Evolutionary conservation across 371 early-diverging fungal species (phyloP).

Genomic region (Sporodiniella umbellata): DNA sequence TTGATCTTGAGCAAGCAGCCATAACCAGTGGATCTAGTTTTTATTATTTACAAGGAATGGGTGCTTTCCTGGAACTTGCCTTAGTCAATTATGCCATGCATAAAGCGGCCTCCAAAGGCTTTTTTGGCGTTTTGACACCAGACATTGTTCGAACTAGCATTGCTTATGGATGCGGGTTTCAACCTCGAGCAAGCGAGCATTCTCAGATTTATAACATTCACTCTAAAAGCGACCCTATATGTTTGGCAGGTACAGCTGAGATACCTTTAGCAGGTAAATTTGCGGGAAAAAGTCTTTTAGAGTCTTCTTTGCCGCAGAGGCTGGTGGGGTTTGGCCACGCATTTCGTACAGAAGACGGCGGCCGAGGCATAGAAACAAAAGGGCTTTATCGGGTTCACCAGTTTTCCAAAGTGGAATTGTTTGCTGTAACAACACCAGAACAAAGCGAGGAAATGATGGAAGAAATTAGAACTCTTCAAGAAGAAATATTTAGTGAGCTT

Average conservation of each 20-base stretch:
- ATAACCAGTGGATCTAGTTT: conserved; percentile 82
- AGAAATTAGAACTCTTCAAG: conserved; percentile 74
- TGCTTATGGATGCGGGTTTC: conserved; percentile 89
- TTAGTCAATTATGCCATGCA: conserved; percentile 84
- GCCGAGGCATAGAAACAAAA: conserved; percentile 80
- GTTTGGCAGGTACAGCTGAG: conserved; percentile 89
- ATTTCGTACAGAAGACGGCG: conserved; percentile 89
- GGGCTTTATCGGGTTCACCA: conserved; percentile 94
- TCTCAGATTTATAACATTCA: conserved; percentile 83
- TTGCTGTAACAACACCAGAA: conserved; percentile 68
- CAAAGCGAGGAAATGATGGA: conserved; percentile 69
- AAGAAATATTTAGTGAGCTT: conserved; percentile 71
- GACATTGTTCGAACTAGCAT: conserved; percentile 82
- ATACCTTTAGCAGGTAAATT: conserved; percentile 88
- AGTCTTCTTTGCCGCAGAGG: conserved; percentile 60
- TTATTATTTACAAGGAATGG: conserved; percentile 82
- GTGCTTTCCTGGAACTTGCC: conserved; percentile 85
- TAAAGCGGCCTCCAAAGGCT: conserved; percentile 69
- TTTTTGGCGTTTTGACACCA: conserved; percentile 79
- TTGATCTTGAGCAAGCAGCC: conserved; percentile 84
- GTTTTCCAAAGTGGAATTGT: conserved; percentile 92
- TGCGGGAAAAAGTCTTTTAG: conserved; percentile 55
- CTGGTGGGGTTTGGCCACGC: conserved; percentile 82
- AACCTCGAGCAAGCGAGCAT: conserved; percentile 71
- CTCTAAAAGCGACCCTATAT: conserved; percentile 42